A percentile compares a stretch with the other conserved stretches of the same genome.
phyloP scores from a whole-genome alignment of 139 green algal genomes.

The Tetradesmus obliquus region DNA sequence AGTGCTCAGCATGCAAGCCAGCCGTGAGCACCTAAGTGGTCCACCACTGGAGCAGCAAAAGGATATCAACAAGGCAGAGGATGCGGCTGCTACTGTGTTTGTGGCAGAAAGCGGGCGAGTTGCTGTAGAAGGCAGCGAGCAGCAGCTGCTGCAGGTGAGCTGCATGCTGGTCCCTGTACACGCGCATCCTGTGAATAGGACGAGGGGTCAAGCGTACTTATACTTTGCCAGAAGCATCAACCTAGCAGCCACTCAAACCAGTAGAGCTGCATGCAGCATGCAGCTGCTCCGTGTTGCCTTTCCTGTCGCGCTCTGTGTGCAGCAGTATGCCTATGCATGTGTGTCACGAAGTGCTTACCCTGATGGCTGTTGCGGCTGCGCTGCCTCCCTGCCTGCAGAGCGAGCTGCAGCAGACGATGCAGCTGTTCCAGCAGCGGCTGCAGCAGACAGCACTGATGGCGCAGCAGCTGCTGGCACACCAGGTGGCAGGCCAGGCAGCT shows the following conservation, averaged over 20 bases:
- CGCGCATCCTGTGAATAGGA: too few species aligned
- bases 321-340: too few species aligned
- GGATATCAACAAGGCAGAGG: background rate
- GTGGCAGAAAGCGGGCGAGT: background rate
- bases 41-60: background rate
- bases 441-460: constrained; percentile 45
- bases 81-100: background rate
- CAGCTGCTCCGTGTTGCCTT: background rate
- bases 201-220: too few species aligned
- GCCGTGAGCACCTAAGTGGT: background rate
- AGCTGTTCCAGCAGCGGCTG: constrained; percentile 36
- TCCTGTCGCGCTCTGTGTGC: too few species aligned
- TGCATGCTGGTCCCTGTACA: too few species aligned
- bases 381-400: background rate
- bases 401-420: constrained; percentile 6
- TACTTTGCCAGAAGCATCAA: too few species aligned
- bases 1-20: background rate
- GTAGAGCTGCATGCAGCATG: background rate
- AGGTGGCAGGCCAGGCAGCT: constrained; percentile 27
- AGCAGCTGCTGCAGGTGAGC: constrained; percentile 4
- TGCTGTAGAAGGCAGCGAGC: background rate
- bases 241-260: too few species aligned
- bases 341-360: background rate
- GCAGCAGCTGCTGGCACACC: constrained; percentile 38
- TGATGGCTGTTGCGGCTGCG: background rate